These are phyloP conservation scores for Fusarium agapanthi DNA, from an alignment of 2,329 filamentous ascomycete genomes.

Conservation along the genomic window DNA sequence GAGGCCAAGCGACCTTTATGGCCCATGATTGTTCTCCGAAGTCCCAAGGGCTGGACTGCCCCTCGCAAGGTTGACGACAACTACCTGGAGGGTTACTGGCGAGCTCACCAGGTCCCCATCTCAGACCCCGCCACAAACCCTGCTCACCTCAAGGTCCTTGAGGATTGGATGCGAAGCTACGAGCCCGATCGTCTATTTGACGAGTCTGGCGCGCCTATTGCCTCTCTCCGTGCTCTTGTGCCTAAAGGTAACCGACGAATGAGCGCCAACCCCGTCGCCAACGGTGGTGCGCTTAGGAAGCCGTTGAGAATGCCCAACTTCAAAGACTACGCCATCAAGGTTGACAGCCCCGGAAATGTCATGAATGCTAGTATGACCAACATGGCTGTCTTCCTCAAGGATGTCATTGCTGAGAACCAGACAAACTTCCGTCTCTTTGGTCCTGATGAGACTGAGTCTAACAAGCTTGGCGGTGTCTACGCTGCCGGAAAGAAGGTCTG, in stretches of 20 bases:
- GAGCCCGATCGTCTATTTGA: conserved; percentile 77
- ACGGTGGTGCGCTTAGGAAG: conserved; percentile 73
- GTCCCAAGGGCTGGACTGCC: conserved; percentile 82
- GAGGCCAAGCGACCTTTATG: conserved; percentile 76
- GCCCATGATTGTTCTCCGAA: conserved; percentile 82
- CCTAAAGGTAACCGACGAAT: conserved; percentile 74
- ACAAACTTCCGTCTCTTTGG: conserved; percentile 79
- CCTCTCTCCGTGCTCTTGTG: conserved; percentile 70
- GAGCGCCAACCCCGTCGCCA: conserved; percentile 80
- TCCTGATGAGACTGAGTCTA: conserved; percentile 83
- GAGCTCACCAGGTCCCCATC: conserved; percentile 80
- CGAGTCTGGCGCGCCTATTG: conserved; percentile 68
- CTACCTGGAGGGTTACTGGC: conserved; percentile 80
- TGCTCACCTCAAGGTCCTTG: conserved; percentile 72
- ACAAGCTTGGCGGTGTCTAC: conserved; percentile 78
- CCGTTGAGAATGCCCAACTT: conserved; percentile 77
- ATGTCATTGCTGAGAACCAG: conserved; percentile 71
- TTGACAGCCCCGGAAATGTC: conserved; percentile 67
- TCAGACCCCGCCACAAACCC: conserved; percentile 73
- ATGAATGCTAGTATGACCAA: conserved; percentile 73
- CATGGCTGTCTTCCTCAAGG: conserved; percentile 72
- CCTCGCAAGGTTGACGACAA: conserved; percentile 76
- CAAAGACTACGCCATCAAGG: conserved; percentile 69
- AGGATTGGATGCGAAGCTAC: conserved; percentile 81
- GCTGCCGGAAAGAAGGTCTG: conserved; percentile 81